Percentiles rank a stretch among this genome's conserved stretches.
Conservation (phyloP, 495 filamentous ascomycete genomes). For the Gamarada debralockiae region DNA sequence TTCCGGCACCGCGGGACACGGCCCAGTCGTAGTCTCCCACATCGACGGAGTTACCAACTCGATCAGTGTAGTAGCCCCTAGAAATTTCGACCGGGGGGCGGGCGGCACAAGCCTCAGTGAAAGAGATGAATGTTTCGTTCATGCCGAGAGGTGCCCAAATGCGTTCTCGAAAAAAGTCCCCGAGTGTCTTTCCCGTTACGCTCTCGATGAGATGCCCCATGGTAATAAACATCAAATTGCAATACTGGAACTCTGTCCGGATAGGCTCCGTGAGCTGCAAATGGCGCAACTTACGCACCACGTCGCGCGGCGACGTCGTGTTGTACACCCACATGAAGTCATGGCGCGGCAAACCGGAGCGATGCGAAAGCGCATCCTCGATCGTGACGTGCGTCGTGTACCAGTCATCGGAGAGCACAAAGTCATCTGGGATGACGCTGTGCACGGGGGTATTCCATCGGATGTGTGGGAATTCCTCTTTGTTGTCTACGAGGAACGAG, state of each 20-base stretch:
- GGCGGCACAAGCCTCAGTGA: constrained; percentile 39
- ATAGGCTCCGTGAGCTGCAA: constrained; percentile 35
- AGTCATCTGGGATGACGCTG: constrained; percentile 47
- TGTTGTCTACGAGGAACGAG: constrained; percentile 42
- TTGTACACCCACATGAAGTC: constrained; percentile 19
- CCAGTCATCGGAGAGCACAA: constrained; percentile 42
- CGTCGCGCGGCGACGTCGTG: constrained; percentile 23
- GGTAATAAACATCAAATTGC: constrained; percentile 48
- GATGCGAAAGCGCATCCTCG: constrained; percentile 48
- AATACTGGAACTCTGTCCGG: constrained; percentile 43
- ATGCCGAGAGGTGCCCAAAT: constrained; percentile 49
- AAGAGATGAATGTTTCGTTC: constrained; percentile 29
- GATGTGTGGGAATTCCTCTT: constrained; percentile 25
- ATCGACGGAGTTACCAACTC: not conserved
- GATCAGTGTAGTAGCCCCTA: constrained; percentile 26
- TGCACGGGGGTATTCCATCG: constrained; percentile 46
- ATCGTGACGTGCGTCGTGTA: constrained; percentile 43
- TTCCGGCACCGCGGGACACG: not conserved
- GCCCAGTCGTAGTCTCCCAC: not conserved
- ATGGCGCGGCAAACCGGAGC: constrained; percentile 42
- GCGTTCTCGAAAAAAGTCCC: constrained; percentile 33
- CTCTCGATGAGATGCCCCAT: constrained; percentile 39
- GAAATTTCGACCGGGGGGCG: too few relatives aligned
- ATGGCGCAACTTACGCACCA: constrained; percentile 38
- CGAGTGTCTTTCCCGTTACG: constrained; percentile 37